A percentile compares a stretch with the other conserved stretches of the same genome.
phyloP scores from a whole-genome alignment of 2,329 filamentous ascomycete species.

The Colletotrichum eleusines region DNA sequence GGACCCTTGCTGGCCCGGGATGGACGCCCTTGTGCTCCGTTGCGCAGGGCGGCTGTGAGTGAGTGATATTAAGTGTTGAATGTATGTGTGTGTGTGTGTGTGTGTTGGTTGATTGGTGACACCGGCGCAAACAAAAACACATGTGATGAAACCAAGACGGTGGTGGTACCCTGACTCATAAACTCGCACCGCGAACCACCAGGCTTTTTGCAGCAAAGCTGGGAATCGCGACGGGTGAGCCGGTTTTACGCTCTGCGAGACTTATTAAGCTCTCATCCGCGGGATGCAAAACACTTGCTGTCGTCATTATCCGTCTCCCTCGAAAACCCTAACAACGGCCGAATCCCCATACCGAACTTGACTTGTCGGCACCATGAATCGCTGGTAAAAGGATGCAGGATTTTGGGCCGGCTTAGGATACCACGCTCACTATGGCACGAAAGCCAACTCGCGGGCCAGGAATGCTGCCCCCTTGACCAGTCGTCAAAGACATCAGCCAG shows the following conservation, averaged over 20 bases:
- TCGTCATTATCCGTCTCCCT: constrained; percentile 36
- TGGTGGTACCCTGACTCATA: constrained; percentile 25
- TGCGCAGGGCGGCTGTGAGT: constrained; percentile 16
- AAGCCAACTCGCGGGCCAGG: background rate
- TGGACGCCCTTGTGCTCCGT: constrained; percentile 10
- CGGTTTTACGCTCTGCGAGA: constrained; percentile 9
- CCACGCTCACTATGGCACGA: constrained; percentile 10
- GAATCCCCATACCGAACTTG: background rate
- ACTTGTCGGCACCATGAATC: constrained; percentile 6
- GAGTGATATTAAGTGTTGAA: too few relatives aligned
- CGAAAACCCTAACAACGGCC: constrained; percentile 25
- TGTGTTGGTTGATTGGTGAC: background rate
- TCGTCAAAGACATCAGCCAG: constrained; percentile 23
- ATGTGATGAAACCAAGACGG: constrained; percentile 32
- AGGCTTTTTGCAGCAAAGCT: constrained; percentile 10
- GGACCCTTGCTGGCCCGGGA: constrained; percentile 16
- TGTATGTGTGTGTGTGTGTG: too few relatives aligned
- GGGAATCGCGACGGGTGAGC: background rate
- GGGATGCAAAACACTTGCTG: constrained; percentile 33
- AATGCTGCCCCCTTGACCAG: constrained; percentile 20
- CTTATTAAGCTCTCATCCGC: constrained; percentile 20
- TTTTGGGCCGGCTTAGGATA: constrained; percentile 11
- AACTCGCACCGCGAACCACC: constrained; percentile 5
- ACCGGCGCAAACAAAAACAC: constrained; percentile 32
- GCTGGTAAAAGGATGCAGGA: constrained; percentile 4